Conservation (phyloP, 805 yeast genomes). For the Candida oleophila region DNA sequence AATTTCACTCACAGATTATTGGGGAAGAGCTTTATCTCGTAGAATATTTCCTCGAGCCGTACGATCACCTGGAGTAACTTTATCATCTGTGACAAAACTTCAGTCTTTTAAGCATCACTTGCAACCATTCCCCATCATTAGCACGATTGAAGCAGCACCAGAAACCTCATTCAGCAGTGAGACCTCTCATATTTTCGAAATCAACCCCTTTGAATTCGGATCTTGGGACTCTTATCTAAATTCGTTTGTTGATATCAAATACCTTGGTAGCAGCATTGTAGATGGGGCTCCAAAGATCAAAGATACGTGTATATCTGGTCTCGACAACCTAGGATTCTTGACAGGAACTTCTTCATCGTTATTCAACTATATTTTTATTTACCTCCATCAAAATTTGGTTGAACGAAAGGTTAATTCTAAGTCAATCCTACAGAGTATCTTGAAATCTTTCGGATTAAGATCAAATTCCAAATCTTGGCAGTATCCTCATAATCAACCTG, state of each 20-base stretch:
- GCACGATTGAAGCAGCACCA: conserved; percentile 26
- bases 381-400: conserved; percentile 41
- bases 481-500: conserved; percentile 43
- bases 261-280: conserved; percentile 48
- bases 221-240: conserved; percentile 55
- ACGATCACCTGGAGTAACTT: conserved; percentile 34
- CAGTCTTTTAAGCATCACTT: conserved; percentile 33
- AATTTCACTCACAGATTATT: conserved; percentile 62
- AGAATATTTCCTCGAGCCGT: conserved; percentile 39
- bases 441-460: conserved; percentile 43
- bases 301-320: conserved; percentile 46
- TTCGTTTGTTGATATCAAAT: conserved; percentile 50
- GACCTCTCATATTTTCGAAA: conserved; percentile 49
- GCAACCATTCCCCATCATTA: conserved; percentile 52
- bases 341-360: conserved; percentile 65
- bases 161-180: conserved; percentile 21
- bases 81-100: conserved; percentile 37
- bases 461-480: conserved; percentile 22
- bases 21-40: conserved; percentile 62
- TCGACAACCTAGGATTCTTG: conserved; percentile 59
- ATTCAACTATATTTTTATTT: conserved; percentile 54
- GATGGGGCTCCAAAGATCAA: conserved; percentile 36
- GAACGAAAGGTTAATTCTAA: conserved; percentile 31
- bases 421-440: conserved; percentile 33
- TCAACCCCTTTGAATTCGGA: conserved; percentile 67